phyloP scores from a whole-genome alignment of 1,284 basidiomycete species.

The Sporisorium reilianum region DNA sequence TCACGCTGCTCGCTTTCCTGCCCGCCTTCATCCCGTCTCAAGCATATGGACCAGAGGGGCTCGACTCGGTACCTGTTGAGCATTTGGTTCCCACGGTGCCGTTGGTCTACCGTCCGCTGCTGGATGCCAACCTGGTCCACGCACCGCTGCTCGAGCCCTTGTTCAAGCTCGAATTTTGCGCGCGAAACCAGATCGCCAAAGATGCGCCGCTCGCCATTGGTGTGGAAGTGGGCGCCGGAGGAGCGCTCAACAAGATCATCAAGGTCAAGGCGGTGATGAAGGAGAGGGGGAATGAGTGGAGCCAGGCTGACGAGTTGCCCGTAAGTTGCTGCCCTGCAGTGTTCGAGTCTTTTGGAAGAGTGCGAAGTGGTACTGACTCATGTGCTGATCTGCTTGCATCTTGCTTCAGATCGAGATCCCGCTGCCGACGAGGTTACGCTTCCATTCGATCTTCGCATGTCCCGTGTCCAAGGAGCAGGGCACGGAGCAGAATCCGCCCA shows the following conservation, averaged over 20 bases:
- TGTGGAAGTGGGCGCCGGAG: slow-evolving; percentile 89
- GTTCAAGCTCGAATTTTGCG: slow-evolving; percentile 90
- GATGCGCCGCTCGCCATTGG: slow-evolving; percentile 87
- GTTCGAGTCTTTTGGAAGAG: neutral
- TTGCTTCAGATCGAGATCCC: slow-evolving; percentile 87
- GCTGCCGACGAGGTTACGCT: slow-evolving; percentile 79
- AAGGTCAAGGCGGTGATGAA: slow-evolving; percentile 93
- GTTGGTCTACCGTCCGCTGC: slow-evolving; percentile 46
- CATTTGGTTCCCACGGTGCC: slow-evolving; percentile 50
- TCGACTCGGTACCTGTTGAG: slow-evolving; percentile 39
- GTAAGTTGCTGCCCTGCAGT: slow-evolving; percentile 73
- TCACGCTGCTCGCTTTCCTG: slow-evolving; percentile 80
- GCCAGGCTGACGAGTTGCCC: slow-evolving; percentile 87
- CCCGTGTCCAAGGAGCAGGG: slow-evolving; percentile 98
- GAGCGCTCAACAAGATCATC: slow-evolving; percentile 87
- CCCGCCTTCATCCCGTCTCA: slow-evolving; percentile 70
- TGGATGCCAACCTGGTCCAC: slow-evolving; percentile 71
- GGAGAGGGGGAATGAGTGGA: slow-evolving; percentile 90
- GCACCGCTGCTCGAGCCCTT: slow-evolving; percentile 79
- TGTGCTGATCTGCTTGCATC: neutral
- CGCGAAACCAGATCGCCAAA: slow-evolving; percentile 84
- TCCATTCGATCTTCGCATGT: slow-evolving; percentile 97
- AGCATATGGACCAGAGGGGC: slow-evolving; percentile 29
- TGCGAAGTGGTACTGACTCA: neutral
- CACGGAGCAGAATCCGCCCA: slow-evolving; percentile 91